Evolutionary conservation across 139 green algal species (phyloP).

Genomic region (Raphidocelis subcapitata): DNA sequence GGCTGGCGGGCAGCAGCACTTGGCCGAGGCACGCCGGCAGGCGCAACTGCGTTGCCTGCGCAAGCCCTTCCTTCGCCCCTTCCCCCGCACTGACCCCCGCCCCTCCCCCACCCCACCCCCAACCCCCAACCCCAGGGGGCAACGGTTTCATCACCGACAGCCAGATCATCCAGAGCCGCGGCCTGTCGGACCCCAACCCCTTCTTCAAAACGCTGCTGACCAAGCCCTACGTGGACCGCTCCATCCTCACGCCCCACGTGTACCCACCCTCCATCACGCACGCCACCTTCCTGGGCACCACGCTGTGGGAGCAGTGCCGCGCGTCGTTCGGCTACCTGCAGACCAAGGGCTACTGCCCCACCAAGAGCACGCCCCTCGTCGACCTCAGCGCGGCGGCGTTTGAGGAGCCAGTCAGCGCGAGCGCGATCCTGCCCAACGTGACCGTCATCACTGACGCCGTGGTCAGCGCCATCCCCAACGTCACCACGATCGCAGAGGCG

Average conservation of each 20-base stretch:
- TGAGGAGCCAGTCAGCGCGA: no score
- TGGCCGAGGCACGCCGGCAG: no score
- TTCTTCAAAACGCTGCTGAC: constrained; percentile 21
- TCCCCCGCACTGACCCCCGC: no score
- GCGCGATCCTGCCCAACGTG: no score
- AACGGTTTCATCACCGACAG: constrained; percentile 31
- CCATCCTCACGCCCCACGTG: constrained; percentile 14
- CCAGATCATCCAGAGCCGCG: constrained; percentile 8
- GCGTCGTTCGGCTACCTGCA: constrained; percentile 28
- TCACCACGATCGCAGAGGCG: no score
- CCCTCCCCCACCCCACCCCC: no score
- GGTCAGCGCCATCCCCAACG: no score
- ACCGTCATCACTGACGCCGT: no score
- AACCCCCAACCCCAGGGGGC: no score
- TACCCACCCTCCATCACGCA: constrained; percentile 26
- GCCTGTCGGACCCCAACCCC: constrained; percentile 23
- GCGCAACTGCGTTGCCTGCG: not conserved
- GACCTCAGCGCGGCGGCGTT: no score
- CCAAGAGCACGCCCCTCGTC: no score
- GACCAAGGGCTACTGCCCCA: constrained; percentile 10
- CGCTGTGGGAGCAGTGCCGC: constrained; percentile 21
- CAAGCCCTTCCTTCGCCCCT: not conserved
- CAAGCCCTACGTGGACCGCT: constrained; percentile 14
- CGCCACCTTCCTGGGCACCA: constrained; percentile 8
- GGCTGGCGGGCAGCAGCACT: no score